A percentile compares a stretch with the other conserved stretches of the same genome.
These are phyloP conservation scores for Suillus subluteus DNA, from an alignment of 768 basidiomycete species.

Conservation along the genomic window DNA sequence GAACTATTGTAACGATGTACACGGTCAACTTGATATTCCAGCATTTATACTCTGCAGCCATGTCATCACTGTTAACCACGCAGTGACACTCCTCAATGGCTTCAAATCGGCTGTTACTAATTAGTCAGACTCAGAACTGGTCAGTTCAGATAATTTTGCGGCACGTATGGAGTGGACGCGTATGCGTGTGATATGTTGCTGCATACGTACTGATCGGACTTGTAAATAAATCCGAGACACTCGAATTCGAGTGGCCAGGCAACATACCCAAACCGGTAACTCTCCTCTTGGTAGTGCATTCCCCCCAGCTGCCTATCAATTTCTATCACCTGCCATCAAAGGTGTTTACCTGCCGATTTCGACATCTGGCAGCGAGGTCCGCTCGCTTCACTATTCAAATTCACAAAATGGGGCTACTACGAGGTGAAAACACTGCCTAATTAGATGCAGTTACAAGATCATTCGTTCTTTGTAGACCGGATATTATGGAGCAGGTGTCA, in stretches of 20 bases:
- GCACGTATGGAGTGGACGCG: background rate
- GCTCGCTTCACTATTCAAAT: background rate
- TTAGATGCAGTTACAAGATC: background rate
- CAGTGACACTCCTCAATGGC: too few species aligned
- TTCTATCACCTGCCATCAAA: background rate
- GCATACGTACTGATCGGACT: background rate
- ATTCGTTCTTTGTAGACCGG: background rate
- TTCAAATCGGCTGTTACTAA: too few species aligned
- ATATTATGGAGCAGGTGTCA: background rate
- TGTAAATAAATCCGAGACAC: background rate
- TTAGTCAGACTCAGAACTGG: too few species aligned
- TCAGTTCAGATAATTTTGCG: too few species aligned
- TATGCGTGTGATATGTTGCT: background rate
- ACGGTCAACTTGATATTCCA: background rate
- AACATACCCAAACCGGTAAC: background rate
- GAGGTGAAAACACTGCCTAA: conserved; percentile 15
- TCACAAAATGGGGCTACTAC: background rate
- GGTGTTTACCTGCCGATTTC: background rate
- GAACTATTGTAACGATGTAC: background rate
- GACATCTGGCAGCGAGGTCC: background rate
- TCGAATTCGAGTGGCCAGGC: too few species aligned
- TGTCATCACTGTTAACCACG: too few species aligned
- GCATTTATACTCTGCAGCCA: background rate
- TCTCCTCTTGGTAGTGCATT: background rate
- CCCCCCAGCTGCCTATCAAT: too few species aligned